Evolutionary conservation across 192 early-diverging fungal genomes (phyloP).

Genomic region (Piromyces sp.): DNA sequence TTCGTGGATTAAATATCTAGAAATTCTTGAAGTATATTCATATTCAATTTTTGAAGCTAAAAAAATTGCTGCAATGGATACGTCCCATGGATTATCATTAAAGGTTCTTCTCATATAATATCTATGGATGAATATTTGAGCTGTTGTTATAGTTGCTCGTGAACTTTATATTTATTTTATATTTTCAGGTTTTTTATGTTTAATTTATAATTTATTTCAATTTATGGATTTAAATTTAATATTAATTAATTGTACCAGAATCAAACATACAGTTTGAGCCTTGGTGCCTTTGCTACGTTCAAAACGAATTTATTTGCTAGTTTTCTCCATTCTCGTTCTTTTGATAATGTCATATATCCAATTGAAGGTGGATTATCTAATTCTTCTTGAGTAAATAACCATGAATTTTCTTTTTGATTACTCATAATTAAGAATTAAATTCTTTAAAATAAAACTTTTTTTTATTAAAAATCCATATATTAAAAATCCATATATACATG

Average conservation of each 20-base stretch:
- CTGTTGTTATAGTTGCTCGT: not conserved
- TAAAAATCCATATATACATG: no score
- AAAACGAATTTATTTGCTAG: not conserved
- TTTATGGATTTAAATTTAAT: not conserved
- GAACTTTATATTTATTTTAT: not conserved
- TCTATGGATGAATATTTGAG: not conserved
- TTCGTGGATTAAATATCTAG: not conserved
- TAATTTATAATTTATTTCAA: not conserved
- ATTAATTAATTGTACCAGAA: not conserved
- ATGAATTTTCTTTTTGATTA: not conserved
- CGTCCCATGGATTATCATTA: not conserved
- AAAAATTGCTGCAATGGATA: not conserved
- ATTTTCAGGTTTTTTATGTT: not conserved
- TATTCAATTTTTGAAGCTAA: not conserved
- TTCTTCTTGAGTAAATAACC: not conserved
- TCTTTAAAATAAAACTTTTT: not conserved
- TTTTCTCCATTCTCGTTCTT: not conserved
- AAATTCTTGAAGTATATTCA: not conserved
- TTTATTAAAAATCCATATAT: no score
- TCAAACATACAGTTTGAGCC: not conserved
- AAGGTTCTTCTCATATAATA: not conserved
- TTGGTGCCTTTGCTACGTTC: not conserved
- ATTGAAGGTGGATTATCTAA: not conserved
- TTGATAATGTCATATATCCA: not conserved
- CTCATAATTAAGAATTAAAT: not conserved